Evolutionary conservation across 768 basidiomycete genomes (phyloP).

Genomic region (Glaciozyma martinii): DNA sequence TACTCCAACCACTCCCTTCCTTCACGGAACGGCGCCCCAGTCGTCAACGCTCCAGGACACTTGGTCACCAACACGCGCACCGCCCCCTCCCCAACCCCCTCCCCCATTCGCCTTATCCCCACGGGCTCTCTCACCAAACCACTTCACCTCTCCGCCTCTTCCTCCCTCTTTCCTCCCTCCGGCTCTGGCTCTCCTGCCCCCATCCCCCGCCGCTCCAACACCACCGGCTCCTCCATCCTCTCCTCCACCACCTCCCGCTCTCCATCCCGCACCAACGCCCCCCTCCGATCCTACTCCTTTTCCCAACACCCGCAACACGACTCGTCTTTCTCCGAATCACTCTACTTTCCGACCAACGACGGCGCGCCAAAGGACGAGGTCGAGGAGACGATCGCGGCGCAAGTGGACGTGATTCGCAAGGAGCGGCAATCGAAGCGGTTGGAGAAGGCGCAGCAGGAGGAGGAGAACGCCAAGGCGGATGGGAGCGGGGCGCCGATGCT

Average conservation of each 20-base stretch:
- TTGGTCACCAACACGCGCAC: background rate
- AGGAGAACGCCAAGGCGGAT: constrained; percentile 12
- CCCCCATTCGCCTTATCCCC: background rate
- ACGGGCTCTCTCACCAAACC: background rate
- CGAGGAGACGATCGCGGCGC: constrained; percentile 47
- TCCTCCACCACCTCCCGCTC: background rate
- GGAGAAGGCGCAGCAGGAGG: constrained; percentile 39
- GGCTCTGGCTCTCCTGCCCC: background rate
- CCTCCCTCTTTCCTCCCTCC: background rate
- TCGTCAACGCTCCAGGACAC: background rate
- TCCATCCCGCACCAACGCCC: background rate
- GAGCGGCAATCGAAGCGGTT: constrained; percentile 62
- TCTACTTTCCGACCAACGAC: constrained; percentile 5
- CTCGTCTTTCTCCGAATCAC: background rate
- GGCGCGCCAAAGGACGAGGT: constrained; percentile 55
- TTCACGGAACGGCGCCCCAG: background rate
- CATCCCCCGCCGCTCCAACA: constrained; percentile 2
- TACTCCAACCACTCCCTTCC: background rate
- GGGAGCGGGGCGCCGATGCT: background rate
- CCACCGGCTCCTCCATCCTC: constrained; percentile 3
- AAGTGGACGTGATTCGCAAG: constrained; percentile 74
- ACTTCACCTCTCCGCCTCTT: background rate
- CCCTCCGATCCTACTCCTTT: constrained; percentile 1
- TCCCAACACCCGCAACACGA: background rate
- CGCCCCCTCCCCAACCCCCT: background rate